A percentile compares a stretch with the other conserved stretches of the same genome.
Evolutionary conservation across 768 basidiomycete species (phyloP).

Genomic region (Udeniomyces megalosporus): DNA sequence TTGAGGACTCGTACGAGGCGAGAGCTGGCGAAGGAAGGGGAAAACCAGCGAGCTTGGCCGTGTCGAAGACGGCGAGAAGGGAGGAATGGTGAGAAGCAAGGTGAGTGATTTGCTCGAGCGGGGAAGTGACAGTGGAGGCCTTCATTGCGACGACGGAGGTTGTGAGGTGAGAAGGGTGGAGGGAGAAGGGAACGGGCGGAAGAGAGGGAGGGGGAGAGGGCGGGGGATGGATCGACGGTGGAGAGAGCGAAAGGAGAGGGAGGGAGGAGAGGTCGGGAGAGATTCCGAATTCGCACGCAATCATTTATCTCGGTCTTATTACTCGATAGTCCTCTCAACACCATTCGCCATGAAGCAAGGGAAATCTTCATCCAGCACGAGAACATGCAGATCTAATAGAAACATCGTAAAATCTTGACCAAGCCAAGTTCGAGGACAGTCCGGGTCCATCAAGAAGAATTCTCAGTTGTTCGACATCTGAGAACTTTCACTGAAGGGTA

Average conservation of each 20-base stretch:
- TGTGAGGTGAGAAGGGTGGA: constrained; percentile 21
- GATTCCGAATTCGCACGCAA: no score
- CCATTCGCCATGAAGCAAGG: no score
- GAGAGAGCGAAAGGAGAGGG: background rate
- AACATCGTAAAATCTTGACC: no score
- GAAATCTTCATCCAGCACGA: no score
- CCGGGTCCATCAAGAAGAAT: no score
- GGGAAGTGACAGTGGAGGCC: background rate
- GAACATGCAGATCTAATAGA: no score
- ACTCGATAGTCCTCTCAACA: no score
- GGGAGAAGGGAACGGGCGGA: constrained; percentile 50
- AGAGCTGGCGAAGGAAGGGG: background rate
- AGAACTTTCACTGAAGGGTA: no score
- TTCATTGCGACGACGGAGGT: background rate
- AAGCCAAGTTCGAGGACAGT: no score
- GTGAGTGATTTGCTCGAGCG: background rate
- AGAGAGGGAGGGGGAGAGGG: background rate
- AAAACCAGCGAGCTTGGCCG: constrained; percentile 15
- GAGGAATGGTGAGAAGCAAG: constrained; percentile 5
- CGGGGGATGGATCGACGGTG: background rate
- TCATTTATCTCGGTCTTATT: no score
- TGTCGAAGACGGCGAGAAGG: constrained; percentile 14
- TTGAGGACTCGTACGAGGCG: constrained; percentile 6
- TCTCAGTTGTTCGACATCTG: no score
- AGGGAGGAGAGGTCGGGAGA: background rate